phyloP scores from a whole-genome alignment of 2,329 filamentous ascomycete species.

The Laburnicola sp. region DNA sequence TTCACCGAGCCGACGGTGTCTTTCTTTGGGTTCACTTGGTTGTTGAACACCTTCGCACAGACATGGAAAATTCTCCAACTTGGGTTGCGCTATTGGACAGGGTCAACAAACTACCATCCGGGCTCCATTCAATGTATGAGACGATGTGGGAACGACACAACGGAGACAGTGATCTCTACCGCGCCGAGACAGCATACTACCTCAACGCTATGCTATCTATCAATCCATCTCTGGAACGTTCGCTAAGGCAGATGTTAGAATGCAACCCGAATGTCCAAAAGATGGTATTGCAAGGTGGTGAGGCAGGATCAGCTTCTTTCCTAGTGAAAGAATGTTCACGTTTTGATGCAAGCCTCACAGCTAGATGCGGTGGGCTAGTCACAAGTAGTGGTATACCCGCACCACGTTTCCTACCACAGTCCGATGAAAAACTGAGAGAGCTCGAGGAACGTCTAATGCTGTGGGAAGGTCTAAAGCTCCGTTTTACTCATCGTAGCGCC shows the following conservation, averaged over 20 bases:
- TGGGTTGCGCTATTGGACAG: background rate
- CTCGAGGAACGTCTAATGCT: background rate
- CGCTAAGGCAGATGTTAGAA: too few species aligned
- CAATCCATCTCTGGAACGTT: background rate
- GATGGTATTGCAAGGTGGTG: background rate
- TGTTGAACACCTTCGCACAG: conserved; percentile 1
- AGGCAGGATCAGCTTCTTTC: background rate
- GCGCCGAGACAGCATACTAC: background rate
- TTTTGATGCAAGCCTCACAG: background rate
- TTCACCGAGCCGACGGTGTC: background rate
- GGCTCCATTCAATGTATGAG: background rate
- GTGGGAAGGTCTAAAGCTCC: too few species aligned
- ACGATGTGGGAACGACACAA: background rate
- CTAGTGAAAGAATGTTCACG: background rate
- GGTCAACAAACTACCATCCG: background rate
- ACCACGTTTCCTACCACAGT: background rate
- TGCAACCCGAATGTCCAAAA: background rate
- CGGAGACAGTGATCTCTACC: background rate
- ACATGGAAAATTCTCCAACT: background rate
- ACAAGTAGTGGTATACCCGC: background rate
- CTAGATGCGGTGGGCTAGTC: background rate
- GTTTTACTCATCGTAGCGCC: conserved; percentile 1
- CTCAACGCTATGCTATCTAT: background rate
- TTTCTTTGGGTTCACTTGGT: conserved; percentile 4
- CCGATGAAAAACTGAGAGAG: background rate